Evolutionary conservation across 805 yeast genomes (phyloP), one percentile per base, ranked within the genome.

Genomic region (Zygotorulaspora sp.): DNA sequence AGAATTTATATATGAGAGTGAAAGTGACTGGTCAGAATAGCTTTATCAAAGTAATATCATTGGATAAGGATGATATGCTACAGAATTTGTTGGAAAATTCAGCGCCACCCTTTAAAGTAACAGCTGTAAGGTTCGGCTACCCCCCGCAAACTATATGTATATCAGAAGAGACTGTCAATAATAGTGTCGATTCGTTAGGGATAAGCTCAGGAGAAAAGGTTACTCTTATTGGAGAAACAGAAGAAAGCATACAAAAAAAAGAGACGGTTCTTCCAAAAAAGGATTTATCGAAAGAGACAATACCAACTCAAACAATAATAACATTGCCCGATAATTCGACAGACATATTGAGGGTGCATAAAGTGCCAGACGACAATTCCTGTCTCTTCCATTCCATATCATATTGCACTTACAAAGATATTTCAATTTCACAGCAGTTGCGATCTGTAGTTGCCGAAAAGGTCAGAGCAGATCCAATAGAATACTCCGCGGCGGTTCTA

Each of bases 321-420:
- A 24, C 38, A n/a, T 30, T 42, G 14, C 49, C 39, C n/a, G 48
- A 45, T 18, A 33, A 42, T 3, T 48, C 40, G 8, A 49, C 62
- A 13, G 59, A 65, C 5, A 62, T 61, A 35, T 49, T 78, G 13
- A 67, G 71, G 6, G 62, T 80, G 6, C 70, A 84, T 19, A 71
- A 73, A 34, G 75, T 82, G 40, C 81, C 84, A 0, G 88, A 83
- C 53, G 90, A 83, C 57, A 83, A 83, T 54, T 80, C 90, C 6
- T 83, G 94, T 53, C 61, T 83, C 37, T 83, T 83, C 62, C 76
- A 82, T 48, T 70, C 89, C 0, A 66, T 83, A 2, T 67, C 78
- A 2, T 77, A 75, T 48, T 72, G 77, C 9, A 54, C 71, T 2
- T 63, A 70, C 45, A 62, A 67, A 26, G 68, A 67, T 28, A 50